Conservation (phyloP, 2,329 filamentous ascomycete genomes). For the Fusarium setosum region DNA sequence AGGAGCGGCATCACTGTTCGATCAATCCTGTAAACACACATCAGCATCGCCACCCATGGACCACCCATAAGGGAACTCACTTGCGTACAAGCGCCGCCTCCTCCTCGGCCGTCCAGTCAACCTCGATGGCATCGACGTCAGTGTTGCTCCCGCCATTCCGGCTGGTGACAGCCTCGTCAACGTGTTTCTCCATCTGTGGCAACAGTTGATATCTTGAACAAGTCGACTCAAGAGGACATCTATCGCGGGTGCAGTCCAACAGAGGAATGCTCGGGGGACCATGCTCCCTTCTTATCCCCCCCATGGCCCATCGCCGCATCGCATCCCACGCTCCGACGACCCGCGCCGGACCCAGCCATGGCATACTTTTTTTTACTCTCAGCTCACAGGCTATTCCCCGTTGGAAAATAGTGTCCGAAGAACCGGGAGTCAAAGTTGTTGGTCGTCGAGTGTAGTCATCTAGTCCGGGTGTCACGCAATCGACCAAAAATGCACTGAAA, state of each 20-base stretch:
- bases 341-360: neutral
- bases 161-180: conserved; percentile 19
- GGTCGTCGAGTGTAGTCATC: conserved; percentile 22
- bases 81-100: conserved; percentile 43
- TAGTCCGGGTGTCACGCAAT: conserved; percentile 21
- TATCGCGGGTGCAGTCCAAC: too few species aligned
- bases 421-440: neutral
- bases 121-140: conserved; percentile 28
- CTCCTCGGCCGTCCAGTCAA: conserved; percentile 44
- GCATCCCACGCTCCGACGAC: conserved; percentile 15
- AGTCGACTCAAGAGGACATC: too few species aligned
- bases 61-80: conserved; percentile 22
- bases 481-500: neutral
- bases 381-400: neutral
- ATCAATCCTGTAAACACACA: conserved; percentile 51
- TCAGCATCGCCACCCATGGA: neutral
- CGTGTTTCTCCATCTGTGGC: conserved; percentile 29
- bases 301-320: conserved; percentile 5
- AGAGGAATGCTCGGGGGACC: neutral
- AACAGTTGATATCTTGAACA: neutral
- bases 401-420: neutral
- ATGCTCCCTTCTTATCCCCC: conserved; percentile 2
- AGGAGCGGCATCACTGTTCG: conserved; percentile 58
- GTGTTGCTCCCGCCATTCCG: conserved; percentile 15
- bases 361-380: too few species aligned